Base-by-base conservation (phyloP, 106 monocot species). In the Triglochin maritima region DNA sequence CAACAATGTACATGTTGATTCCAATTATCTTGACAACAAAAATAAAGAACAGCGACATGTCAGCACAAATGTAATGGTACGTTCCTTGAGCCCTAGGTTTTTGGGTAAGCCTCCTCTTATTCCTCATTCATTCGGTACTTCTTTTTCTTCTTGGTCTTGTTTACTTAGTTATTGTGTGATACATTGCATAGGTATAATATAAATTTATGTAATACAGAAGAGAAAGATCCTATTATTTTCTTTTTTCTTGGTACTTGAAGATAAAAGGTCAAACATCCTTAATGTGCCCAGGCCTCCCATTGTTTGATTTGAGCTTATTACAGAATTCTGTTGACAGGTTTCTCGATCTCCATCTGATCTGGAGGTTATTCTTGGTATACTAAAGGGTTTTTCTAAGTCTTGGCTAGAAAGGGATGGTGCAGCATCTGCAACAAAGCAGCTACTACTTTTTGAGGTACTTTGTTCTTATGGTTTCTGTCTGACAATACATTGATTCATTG, bases 401-500 rank as follows among this genome's bases (percentile, higher is more conserved):
- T 74, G 77, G 49, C 69, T 96, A 56, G 88, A 86, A 65, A 81
- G 77, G 55, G 78, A 82, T 50, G 78, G 63, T 50, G 50, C 59
- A 47, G 76, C 61, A 67, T 83, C 79, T 64, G 83, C 96, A 44
- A 80, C 78, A 80, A 88, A 81, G 54, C 91, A 96, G 48, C 80
- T 91, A 29, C 76, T 79, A 51, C 85, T 91, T 77, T 88, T 96
- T 80, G 91, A 96, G 91, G 96, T 96, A 74, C 0, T 11, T 7
- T 6, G 75, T 73, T 69, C 43, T 59, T 78, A 10, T 62, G 41
- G 6, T 43, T 10, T 62, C 29, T 29, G 29, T 29, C 29, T 29
- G 29, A 29, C 29, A 29, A 29, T 29, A 29, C 29, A 29, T 29
- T 29, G 29, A 29, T 29, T 29, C 29, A 29, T 29, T 29, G 29